Evolutionary conservation across 2,329 filamentous ascomycete species (phyloP).

Genomic region (Acarospora socialis): DNA sequence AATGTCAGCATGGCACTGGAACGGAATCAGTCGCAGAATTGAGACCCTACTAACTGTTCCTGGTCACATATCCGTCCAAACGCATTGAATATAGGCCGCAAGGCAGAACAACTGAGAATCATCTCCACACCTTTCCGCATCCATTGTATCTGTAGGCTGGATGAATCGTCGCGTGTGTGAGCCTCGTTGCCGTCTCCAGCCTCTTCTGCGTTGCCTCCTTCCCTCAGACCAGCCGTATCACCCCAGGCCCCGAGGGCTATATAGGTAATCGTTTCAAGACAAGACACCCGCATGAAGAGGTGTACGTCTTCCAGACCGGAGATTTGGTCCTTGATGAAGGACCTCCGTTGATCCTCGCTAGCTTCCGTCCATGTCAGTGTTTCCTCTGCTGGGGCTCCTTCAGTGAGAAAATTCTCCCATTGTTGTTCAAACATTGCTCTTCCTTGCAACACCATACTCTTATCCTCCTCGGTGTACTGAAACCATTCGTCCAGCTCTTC

Average conservation of each 20-base stretch:
- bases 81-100: constrained; percentile 24
- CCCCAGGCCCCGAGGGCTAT: constrained; percentile 57
- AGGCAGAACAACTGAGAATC: constrained; percentile 23
- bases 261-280: constrained; percentile 33
- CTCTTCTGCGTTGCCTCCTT: constrained; percentile 20
- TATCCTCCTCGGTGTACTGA: constrained; percentile 75
- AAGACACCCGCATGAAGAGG: constrained; percentile 28
- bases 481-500: constrained; percentile 98
- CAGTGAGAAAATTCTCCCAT: constrained; percentile 46
- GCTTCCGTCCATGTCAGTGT: constrained; percentile 55
- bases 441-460: constrained; percentile 59
- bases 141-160: constrained; percentile 31
- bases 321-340: constrained; percentile 27
- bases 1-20: too few species aligned
- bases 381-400: constrained; percentile 23
- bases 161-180: constrained; percentile 35
- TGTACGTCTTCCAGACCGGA: constrained; percentile 25
- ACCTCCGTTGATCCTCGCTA: constrained; percentile 34
- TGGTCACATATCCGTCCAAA: constrained; percentile 27
- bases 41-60: constrained; percentile 19
- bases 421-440: constrained; percentile 63
- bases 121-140: constrained; percentile 29
- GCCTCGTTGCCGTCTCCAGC: constrained; percentile 21
- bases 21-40: too few species aligned
- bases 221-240: constrained; percentile 42